Evolutionary conservation across 1,284 basidiomycete species (phyloP).

Genomic region (Caloboletus inedulis): DNA sequence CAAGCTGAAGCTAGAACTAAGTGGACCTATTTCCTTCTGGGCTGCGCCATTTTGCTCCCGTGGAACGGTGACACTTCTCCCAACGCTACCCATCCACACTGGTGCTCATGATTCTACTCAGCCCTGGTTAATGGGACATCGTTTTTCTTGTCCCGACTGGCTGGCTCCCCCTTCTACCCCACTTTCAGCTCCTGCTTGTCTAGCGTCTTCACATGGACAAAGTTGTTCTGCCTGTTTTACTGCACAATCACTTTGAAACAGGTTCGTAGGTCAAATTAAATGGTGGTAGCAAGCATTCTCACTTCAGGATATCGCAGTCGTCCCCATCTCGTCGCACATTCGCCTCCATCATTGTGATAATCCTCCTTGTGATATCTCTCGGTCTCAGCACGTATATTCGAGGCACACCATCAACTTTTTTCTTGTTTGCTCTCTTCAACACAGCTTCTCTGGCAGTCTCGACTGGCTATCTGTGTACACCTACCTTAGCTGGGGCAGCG

Average conservation of each 20-base stretch:
- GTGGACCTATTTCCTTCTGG: constrained; percentile 65
- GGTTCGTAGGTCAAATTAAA: constrained; percentile 38
- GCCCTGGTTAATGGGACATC: constrained; percentile 74
- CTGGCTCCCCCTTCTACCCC: constrained; percentile 48
- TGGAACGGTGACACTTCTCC: constrained; percentile 62
- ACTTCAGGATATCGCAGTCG: constrained; percentile 26
- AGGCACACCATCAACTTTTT: constrained; percentile 52
- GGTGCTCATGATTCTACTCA: constrained; percentile 26
- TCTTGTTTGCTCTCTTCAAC: constrained; percentile 59
- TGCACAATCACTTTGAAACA: constrained; percentile 64
- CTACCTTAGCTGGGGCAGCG: constrained; percentile 65
- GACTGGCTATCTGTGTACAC: constrained; percentile 66
- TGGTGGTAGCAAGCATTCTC: constrained; percentile 21
- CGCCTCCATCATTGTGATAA: constrained; percentile 40
- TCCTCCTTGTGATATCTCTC: constrained; percentile 51
- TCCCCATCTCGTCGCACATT: constrained; percentile 50
- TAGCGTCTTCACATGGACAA: constrained; percentile 57
- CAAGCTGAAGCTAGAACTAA: constrained; percentile 38
- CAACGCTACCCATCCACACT: neutral
- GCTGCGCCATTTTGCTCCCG: constrained; percentile 66
- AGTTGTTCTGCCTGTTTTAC: constrained; percentile 66
- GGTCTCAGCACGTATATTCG: constrained; percentile 57
- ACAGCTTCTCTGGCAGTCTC: constrained; percentile 56
- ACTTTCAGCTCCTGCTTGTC: constrained; percentile 73
- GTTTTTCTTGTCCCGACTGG: constrained; percentile 64